phyloP scores from a whole-genome alignment of 805 yeast species.

The Zygosaccharomyces gambellarensis region DNA sequence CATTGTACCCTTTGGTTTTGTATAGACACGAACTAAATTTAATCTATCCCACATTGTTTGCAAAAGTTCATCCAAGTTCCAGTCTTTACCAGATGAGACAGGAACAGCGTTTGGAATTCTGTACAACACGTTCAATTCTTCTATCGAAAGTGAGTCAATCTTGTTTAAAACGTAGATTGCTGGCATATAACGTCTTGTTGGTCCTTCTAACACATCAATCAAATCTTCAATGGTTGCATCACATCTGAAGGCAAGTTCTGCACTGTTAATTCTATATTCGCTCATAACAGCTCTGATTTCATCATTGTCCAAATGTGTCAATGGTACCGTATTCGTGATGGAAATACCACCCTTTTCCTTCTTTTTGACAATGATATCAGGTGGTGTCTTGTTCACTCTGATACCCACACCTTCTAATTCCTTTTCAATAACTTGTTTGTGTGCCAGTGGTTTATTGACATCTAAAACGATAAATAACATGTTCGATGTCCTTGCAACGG shows the following conservation, averaged over 20 bases:
- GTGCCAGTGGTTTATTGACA: slow-evolving; percentile 92
- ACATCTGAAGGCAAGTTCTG: slow-evolving; percentile 93
- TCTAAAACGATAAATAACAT: slow-evolving; percentile 89
- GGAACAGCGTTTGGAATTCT: slow-evolving; percentile 97
- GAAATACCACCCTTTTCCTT: slow-evolving; percentile 96
- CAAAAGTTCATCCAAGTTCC: slow-evolving; percentile 93
- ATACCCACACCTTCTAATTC: slow-evolving; percentile 98
- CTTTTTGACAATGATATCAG: slow-evolving; percentile 85
- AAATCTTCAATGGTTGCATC: slow-evolving; percentile 97
- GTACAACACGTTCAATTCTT: slow-evolving; percentile 84
- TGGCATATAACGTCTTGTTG: slow-evolving; percentile 88
- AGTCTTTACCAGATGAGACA: slow-evolving; percentile 89
- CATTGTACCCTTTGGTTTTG: slow-evolving; percentile 90
- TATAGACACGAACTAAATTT: slow-evolving; percentile 88
- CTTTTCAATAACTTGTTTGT: slow-evolving; percentile 87
- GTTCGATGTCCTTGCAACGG: slow-evolving; percentile 97
- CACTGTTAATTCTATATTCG: slow-evolving; percentile 91
- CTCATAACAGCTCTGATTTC: slow-evolving; percentile 94
- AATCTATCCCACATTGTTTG: slow-evolving; percentile 94
- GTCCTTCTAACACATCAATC: slow-evolving; percentile 88
- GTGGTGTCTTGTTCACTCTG: slow-evolving; percentile 85
- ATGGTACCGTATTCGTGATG: slow-evolving; percentile 87
- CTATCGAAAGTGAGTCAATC: slow-evolving; percentile 89
- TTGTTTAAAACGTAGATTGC: slow-evolving; percentile 93
- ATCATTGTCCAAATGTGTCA: slow-evolving; percentile 86